These are phyloP conservation scores for Coix lacrymajobi DNA, from an alignment of 176 grass and related monocot species.

Conservation along the genomic window DNA sequence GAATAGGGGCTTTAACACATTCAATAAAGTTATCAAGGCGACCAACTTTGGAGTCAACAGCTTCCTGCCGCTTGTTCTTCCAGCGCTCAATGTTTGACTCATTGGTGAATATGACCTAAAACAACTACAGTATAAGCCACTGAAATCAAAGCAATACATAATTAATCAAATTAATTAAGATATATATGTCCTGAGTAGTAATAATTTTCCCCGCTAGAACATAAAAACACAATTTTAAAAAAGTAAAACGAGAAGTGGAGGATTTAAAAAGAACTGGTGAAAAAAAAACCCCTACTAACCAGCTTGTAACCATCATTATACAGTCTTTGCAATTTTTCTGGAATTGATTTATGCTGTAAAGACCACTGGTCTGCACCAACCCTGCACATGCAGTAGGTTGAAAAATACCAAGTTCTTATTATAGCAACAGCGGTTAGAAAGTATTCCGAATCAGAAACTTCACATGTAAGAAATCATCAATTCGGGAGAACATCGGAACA, in stretches of 20 bases:
- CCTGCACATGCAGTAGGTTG: constrained; percentile 39
- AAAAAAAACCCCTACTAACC: constrained; percentile 52
- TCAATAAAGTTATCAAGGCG: constrained; percentile 83
- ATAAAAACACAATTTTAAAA: background rate
- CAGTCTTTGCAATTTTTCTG: constrained; percentile 62
- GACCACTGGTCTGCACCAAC: constrained; percentile 80
- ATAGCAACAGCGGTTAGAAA: constrained; percentile 8
- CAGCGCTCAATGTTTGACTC: constrained; percentile 87
- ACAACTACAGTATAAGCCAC: background rate
- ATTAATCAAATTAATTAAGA: background rate
- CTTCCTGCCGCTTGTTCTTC: constrained; percentile 85
- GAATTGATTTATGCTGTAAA: constrained; percentile 67
- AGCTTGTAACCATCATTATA: constrained; percentile 72
- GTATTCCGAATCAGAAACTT: background rate
- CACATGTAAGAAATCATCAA: background rate
- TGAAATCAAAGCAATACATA: background rate
- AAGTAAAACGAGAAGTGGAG: background rate
- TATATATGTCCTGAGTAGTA: background rate
- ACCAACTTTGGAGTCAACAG: constrained; percentile 95
- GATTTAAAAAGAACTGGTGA: constrained; percentile 6
- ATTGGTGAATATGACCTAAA: constrained; percentile 94
- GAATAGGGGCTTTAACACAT: constrained; percentile 67
- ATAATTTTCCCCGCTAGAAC: background rate
- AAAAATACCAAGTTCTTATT: background rate
- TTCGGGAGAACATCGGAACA: background rate